A percentile compares a stretch with the other conserved stretches of the same genome.
Evolutionary conservation across 805 yeast species (phyloP).

Genomic region (Candida maris): DNA sequence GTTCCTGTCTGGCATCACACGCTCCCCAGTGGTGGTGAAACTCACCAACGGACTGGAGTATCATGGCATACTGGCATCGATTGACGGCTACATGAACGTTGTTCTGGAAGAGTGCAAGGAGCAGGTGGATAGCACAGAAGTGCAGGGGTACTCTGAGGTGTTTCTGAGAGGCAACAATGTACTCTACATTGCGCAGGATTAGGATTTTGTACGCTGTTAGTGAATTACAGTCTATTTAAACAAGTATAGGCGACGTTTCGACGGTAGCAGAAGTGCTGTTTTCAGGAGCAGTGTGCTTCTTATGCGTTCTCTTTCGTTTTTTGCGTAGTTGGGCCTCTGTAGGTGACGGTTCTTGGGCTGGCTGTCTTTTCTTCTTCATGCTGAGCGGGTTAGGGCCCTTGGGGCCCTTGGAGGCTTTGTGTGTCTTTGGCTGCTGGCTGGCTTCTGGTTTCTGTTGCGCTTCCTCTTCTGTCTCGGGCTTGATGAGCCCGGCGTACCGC

Average conservation of each 20-base stretch:
- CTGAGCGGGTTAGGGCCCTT: slow-evolving; percentile 90
- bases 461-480: slow-evolving; percentile 17
- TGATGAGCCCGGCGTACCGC: slow-evolving; percentile 42
- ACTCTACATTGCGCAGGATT: slow-evolving; percentile 38
- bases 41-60: slow-evolving; percentile 85
- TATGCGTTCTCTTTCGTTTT: slow-evolving; percentile 23
- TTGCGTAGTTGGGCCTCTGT: slow-evolving; percentile 13
- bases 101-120: slow-evolving; percentile 80
- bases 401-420: slow-evolving; percentile 63
- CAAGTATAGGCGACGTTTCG: background rate
- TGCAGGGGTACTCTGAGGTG: slow-evolving; percentile 63
- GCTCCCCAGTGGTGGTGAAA: slow-evolving; percentile 76
- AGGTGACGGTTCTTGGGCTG: slow-evolving; percentile 13
- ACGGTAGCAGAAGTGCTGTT: slow-evolving; percentile 2
- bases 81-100: slow-evolving; percentile 96
- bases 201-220: background rate
- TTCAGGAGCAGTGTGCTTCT: slow-evolving; percentile 9
- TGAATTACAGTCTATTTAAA: slow-evolving; percentile 1
- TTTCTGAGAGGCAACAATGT: slow-evolving; percentile 87
- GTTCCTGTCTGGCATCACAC: slow-evolving; percentile 75
- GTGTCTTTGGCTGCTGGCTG: slow-evolving; percentile 15
- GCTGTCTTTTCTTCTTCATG: slow-evolving; percentile 67
- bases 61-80: slow-evolving; percentile 62
- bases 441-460: slow-evolving; percentile 15
- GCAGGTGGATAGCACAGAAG: slow-evolving; percentile 46